Evolutionary conservation across 306 rosid species (phyloP), one percentile per base, ranked within the genome.

Genomic region (Rubus parviflorus): DNA sequence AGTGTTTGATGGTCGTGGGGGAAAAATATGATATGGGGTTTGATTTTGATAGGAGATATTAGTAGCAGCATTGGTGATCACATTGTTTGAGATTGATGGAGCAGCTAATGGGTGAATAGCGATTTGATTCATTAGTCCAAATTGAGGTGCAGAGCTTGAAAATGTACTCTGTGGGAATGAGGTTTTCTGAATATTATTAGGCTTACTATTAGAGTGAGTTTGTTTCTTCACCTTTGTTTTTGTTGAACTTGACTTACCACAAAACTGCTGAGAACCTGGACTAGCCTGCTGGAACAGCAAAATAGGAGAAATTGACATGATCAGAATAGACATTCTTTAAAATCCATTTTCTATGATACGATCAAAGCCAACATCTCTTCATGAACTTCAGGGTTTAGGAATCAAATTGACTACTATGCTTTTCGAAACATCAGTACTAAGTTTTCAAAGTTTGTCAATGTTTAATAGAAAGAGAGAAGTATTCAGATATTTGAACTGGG

Each of bases 171-270:
- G 80, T 58, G 77, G 79, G 41, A 73, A 35, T 73, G 83, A 58
- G 13, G 62, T 49, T 38, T 76, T 83, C 38, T 68, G 85, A 23
- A 51, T 62, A 67, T 64, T 74, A 7, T 77, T 81, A 72, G 86
- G 78, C 83, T 83, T 87, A 35, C 13, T 47, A 57, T 37, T 71
- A 15, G 77, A 64, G 83, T 67, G 85, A 54, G 65, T 13, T 20
- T 72, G 85, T 75, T 82, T 93, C 82, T 84, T 93, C 60, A 85
- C 86, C 76, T 45, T 85, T 51, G 88, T 56, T 88, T 88, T 93
- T 19, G 77, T 65, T 25, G 88, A 57, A 75, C 41, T 30, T 11
- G 77, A 64, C 63, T 75, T 88, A 45, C 84, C 81, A 60, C 74
- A 73, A 23, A 68, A 64, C 65, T 73, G 87, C 51, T 87, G 73